Base-by-base conservation (phyloP, 768 basidiomycete species). In the Chalciporus chontae region DNA sequence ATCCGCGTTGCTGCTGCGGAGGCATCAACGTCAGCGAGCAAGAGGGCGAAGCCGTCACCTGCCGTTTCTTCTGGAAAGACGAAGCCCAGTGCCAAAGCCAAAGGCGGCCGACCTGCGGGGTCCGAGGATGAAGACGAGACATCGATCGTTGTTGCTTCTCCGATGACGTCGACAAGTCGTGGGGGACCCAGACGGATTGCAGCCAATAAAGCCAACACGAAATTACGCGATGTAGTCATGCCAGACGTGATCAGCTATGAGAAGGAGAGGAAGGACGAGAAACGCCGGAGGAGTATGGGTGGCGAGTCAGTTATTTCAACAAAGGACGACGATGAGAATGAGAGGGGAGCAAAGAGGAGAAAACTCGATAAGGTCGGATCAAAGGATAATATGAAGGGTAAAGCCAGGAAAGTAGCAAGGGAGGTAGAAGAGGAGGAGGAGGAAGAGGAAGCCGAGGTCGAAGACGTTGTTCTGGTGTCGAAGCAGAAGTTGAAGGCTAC, bases 161-260 rank as follows among this genome's bases (percentile, higher is more conserved):
- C 60, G 1, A 17, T 50, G 13, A 18, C 47, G 8, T 63, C 58
- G 5, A 47, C 43, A 10, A 47, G 47, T 14, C 65, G 61, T 27
- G 43, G 42, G 0, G 61, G 63, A n/a, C 51, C 49, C 66, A 21
- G 73, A 70, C 83, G 75, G 58, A 73, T 69, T 56, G 92, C 74
- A 61, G 80, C 71, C 52, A 83, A 61, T 67, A 79, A 70, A 47
- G 81, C 80, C 8, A 71, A 65, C 4, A 67, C 69, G 43, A 70
- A 69, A 37, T 57, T 81, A 42, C 72, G 71, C 39, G 70, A 77
- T 8, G 69, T 71, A 45, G 71, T 92, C 49, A 91, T 92, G 83
- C 90, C 90, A 0, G 90, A 93, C 56, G 73, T 90, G 3, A 55
- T 83, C 36, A 78, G 73, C 49, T 92, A 76, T 59, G 80, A 90